Percentiles rank a stretch among this genome's conserved stretches.
Conservation (phyloP, 768 basidiomycete genomes). For the Xerocomellus amylosporus region DNA sequence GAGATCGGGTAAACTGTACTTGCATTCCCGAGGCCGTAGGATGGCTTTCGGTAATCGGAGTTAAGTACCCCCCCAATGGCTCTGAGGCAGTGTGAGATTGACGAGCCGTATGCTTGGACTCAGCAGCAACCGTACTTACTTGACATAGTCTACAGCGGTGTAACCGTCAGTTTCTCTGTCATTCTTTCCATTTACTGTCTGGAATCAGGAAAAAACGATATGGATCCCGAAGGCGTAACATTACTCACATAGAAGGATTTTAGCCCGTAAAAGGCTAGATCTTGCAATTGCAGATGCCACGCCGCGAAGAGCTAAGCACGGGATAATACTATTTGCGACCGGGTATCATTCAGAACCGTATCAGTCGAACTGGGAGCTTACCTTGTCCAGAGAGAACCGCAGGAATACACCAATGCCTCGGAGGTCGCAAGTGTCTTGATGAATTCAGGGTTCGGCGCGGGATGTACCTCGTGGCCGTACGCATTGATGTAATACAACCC, state of each 20-base stretch:
- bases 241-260: constrained; percentile 77
- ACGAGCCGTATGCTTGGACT: background rate
- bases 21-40: constrained; percentile 57
- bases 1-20: constrained; percentile 68
- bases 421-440: constrained; percentile 56
- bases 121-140: constrained; percentile 39
- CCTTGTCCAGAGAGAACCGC: constrained; percentile 96
- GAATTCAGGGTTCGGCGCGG: constrained; percentile 81
- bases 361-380: constrained; percentile 27
- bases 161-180: constrained; percentile 90
- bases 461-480: constrained; percentile 90
- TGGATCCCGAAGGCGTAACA: background rate
- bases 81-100: constrained; percentile 35
- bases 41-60: constrained; percentile 46
- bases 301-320: constrained; percentile 82
- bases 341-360: constrained; percentile 4
- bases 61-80: constrained; percentile 72
- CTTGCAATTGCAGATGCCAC: constrained; percentile 75
- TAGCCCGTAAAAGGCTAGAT: constrained; percentile 68
- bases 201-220: constrained; percentile 4
- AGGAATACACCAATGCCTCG: constrained; percentile 83
- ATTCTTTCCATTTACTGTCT: constrained; percentile 78
- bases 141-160: constrained; percentile 79
- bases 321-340: constrained; percentile 63
- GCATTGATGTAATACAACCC: constrained; percentile 87